Conservation (phyloP, 2,329 filamentous ascomycete species). For the Dactylellina leptospora region DNA sequence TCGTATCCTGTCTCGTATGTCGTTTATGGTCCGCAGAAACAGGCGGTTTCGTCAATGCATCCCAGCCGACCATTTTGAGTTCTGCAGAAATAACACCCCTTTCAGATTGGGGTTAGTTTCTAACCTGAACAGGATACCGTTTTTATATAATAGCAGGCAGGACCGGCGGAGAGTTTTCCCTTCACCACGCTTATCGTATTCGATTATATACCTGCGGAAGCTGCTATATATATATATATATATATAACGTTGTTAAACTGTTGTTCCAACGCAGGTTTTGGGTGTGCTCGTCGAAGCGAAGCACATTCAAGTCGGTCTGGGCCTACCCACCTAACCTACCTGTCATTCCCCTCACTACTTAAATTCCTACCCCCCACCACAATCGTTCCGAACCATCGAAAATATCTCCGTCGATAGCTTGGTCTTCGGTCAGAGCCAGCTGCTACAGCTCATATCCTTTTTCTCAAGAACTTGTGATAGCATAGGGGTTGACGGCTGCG, state of each 20-base stretch:
- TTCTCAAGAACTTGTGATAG: too few species aligned
- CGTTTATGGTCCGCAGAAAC: conserved; percentile 22
- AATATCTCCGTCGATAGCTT: not conserved
- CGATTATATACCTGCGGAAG: not conserved
- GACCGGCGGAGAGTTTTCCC: not conserved
- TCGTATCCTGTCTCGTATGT: conserved; percentile 26
- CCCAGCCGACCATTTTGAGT: too few species aligned
- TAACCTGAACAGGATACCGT: too few species aligned
- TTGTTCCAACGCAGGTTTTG: too few species aligned
- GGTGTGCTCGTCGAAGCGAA: too few species aligned
- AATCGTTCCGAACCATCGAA: not conserved
- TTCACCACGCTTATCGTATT: too few species aligned
- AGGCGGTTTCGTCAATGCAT: conserved; percentile 26
- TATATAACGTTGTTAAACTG: too few species aligned
- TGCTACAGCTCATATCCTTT: not conserved
- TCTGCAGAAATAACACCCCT: too few species aligned
- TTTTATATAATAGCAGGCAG: not conserved
- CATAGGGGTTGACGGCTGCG: conserved; percentile 22
- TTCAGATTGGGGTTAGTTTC: too few species aligned
- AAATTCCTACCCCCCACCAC: not conserved
- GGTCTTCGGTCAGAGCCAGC: not conserved
- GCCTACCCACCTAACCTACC: not conserved
- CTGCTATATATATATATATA: too few species aligned
- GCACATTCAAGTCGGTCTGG: too few species aligned
- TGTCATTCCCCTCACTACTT: not conserved